Evolutionary conservation across 192 early-diverging fungal genomes (phyloP).

Genomic region (Podila minutissima): DNA sequence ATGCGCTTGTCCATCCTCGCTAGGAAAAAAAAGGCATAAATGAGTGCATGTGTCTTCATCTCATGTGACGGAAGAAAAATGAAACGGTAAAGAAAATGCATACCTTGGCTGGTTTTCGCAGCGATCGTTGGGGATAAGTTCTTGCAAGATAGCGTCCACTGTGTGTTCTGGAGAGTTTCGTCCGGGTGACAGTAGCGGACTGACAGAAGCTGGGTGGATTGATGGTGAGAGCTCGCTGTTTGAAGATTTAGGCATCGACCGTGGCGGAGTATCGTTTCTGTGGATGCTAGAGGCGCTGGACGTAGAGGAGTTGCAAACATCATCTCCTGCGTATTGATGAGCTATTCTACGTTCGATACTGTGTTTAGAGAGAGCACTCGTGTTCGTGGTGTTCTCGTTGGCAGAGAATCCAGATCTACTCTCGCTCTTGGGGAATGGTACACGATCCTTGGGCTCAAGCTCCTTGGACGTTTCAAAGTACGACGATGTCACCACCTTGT

Average conservation of each 20-base stretch:
- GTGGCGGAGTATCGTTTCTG: no score
- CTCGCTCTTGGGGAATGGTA: neutral
- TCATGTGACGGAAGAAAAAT: neutral
- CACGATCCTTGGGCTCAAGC: neutral
- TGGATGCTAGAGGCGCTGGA: no score
- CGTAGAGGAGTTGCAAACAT: no score
- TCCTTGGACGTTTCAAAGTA: slow-evolving; percentile 13
- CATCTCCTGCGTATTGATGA: no score
- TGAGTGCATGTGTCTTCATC: neutral
- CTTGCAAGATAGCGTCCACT: neutral
- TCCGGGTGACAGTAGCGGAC: neutral
- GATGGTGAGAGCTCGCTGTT: no score
- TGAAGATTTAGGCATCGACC: no score
- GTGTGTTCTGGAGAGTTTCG: neutral
- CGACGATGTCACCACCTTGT: slow-evolving; percentile 9
- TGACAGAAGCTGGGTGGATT: neutral
- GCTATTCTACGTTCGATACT: no score
- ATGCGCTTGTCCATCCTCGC: neutral
- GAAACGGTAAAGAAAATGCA: neutral
- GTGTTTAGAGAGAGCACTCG: no score
- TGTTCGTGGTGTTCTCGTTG: no score
- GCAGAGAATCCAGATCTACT: neutral
- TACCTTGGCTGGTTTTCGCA: neutral
- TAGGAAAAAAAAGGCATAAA: neutral
- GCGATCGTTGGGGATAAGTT: neutral